Evolutionary conservation across 805 yeast species (phyloP).

Genomic region (Cyberlindnera mycetangii): DNA sequence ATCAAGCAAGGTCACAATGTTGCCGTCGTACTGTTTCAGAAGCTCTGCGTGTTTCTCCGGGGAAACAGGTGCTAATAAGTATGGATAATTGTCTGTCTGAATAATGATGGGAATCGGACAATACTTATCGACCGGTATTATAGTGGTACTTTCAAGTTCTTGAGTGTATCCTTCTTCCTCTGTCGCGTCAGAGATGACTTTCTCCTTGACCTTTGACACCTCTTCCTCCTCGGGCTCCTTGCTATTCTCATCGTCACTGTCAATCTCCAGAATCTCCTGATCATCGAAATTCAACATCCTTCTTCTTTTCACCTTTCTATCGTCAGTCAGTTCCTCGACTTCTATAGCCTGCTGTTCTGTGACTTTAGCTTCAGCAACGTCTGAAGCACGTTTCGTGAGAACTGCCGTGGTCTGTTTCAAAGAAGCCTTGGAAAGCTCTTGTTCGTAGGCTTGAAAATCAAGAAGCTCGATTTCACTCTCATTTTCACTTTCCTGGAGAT

Average conservation of each 20-base stretch:
- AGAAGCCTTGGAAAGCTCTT: neutral
- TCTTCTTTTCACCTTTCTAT: neutral
- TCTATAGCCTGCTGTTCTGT: neutral
- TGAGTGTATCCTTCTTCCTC: slow-evolving; percentile 1
- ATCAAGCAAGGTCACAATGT: slow-evolving; percentile 19
- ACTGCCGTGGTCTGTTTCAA: neutral
- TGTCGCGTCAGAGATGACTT: neutral
- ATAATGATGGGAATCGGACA: slow-evolving; percentile 23
- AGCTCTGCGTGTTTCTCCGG: slow-evolving; percentile 2
- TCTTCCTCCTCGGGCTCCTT: slow-evolving; percentile 8
- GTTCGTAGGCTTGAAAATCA: slow-evolving; percentile 2
- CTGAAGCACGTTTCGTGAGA: neutral
- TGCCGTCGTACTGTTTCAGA: slow-evolving; percentile 12
- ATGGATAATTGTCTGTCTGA: slow-evolving; percentile 19
- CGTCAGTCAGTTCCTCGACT: neutral
- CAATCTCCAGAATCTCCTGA: slow-evolving; percentile 13
- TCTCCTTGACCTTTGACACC: neutral
- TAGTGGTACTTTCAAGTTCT: neutral
- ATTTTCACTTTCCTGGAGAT: neutral
- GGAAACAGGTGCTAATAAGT: slow-evolving; percentile 21
- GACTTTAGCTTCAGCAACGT: neutral
- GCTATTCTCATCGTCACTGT: slow-evolving; percentile 14
- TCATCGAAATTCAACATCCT: slow-evolving; percentile 5
- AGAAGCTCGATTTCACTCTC: slow-evolving; percentile 6
- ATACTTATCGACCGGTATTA: neutral